Conservation (phyloP, 345 rosid species). For the Populus davidiana region DNA sequence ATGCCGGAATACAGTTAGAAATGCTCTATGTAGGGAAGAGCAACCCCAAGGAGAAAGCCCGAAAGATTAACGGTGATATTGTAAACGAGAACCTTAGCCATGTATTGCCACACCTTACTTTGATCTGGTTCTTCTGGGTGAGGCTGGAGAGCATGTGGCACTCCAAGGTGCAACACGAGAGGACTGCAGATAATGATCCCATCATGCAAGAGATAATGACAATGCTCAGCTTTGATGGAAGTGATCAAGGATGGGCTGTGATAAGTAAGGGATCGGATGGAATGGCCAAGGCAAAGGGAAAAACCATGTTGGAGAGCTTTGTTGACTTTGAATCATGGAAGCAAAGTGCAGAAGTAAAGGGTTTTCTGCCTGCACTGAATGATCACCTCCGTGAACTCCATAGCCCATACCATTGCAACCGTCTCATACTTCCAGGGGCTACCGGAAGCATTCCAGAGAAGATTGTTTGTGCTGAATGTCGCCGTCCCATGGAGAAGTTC, state of each 20-base stretch:
- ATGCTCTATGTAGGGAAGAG: constrained; percentile 76
- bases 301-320: constrained; percentile 19
- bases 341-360: not conserved
- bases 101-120: constrained; percentile 31
- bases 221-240: constrained; percentile 55
- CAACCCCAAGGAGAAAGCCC: constrained; percentile 47
- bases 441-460: constrained; percentile 41
- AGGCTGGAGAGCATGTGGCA: constrained; percentile 76
- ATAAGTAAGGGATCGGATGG: constrained; percentile 32
- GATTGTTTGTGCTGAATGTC: constrained; percentile 59
- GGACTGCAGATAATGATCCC: constrained; percentile 35
- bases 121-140: constrained; percentile 60
- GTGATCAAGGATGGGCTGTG: constrained; percentile 65
- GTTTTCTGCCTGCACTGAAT: constrained; percentile 43
- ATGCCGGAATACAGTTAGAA: constrained; percentile 39
- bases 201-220: constrained; percentile 51
- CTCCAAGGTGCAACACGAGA: constrained; percentile 41
- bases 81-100: constrained; percentile 41
- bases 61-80: constrained; percentile 37
- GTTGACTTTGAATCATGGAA: constrained; percentile 28
- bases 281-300: constrained; percentile 43
- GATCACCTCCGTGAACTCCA: constrained; percentile 29
- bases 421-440: constrained; percentile 46
- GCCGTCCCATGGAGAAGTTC: constrained; percentile 53
- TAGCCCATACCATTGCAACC: constrained; percentile 48